Conservation (phyloP, 2,329 filamentous ascomycete genomes). For the Beauveria medogensis region DNA sequence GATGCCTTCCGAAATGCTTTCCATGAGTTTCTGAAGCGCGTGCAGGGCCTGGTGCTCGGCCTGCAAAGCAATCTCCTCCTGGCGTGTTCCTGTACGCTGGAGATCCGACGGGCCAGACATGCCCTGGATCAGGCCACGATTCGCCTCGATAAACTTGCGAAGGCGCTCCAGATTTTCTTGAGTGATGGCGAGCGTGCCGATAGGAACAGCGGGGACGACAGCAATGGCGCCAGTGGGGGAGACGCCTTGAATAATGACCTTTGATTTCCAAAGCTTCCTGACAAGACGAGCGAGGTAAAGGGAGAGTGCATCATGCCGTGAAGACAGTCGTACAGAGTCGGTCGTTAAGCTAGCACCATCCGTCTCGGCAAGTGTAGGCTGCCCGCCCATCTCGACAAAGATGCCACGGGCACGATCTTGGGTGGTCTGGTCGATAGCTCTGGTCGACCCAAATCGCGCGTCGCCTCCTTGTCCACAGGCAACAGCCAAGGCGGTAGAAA, state of each 20-base stretch:
- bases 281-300: conserved; percentile 85
- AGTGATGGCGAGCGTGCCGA: conserved; percentile 62
- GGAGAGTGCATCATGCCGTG: conserved; percentile 79
- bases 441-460: conserved; percentile 57
- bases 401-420: conserved; percentile 76
- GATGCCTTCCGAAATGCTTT: conserved; percentile 90
- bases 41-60: conserved; percentile 91
- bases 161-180: conserved; percentile 76
- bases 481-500: conserved; percentile 85
- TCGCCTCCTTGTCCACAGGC: conserved; percentile 91
- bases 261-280: conserved; percentile 77
- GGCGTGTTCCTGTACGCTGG: conserved; percentile 67
- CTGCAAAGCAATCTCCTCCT: conserved; percentile 87
- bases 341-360: conserved; percentile 64
- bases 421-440: conserved; percentile 76
- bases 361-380: conserved; percentile 71
- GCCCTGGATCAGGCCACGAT: conserved; percentile 86
- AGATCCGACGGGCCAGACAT: conserved; percentile 83
- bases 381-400: conserved; percentile 89
- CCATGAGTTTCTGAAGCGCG: conserved; percentile 75
- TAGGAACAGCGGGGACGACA: conserved; percentile 58
- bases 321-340: conserved; percentile 79
- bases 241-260: conserved; percentile 53
- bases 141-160: conserved; percentile 75
- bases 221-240: conserved; percentile 50